Percentiles rank a stretch among this genome's conserved stretches.
Conservation (phyloP, 2,329 filamentous ascomycete genomes). For the Chaetomiaceae sp. region DNA sequence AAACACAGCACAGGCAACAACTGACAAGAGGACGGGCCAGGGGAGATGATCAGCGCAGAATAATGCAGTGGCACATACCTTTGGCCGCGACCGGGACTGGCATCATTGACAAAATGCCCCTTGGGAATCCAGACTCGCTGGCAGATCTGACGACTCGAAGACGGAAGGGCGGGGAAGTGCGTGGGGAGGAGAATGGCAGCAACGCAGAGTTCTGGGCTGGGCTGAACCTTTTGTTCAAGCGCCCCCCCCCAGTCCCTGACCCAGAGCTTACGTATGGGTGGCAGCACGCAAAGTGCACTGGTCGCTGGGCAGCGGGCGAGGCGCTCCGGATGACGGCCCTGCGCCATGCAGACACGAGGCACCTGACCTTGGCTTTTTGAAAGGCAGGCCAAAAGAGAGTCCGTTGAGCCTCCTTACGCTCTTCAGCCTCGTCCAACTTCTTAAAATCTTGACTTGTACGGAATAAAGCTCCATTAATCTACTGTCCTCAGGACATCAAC, state of each 20-base stretch:
- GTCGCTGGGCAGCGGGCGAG: no score
- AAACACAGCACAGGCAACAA: background rate
- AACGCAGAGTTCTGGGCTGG: background rate
- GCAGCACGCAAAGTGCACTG: background rate
- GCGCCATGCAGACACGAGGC: no score
- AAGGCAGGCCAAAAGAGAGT: no score
- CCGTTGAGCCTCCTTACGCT: no score
- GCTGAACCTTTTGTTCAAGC: conserved; percentile 3
- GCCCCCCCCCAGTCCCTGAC: conserved; percentile 1
- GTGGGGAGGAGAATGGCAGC: background rate
- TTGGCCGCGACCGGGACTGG: conserved; percentile 25
- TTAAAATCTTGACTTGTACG: no score
- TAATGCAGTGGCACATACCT: conserved; percentile 19
- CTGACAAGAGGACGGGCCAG: no score
- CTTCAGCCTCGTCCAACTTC: no score
- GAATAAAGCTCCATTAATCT: no score
- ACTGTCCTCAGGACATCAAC: no score
- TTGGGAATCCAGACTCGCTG: conserved; percentile 4
- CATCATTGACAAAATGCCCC: conserved; percentile 17
- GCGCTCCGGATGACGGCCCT: no score
- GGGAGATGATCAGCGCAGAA: background rate
- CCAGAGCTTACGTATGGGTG: conserved; percentile 7
- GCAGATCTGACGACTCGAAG: background rate
- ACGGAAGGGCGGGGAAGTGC: conserved; percentile 4
- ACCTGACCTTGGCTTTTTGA: no score